Conservation (phyloP, 169 alveolate genomes). For the Eimeria praecox region DNA sequence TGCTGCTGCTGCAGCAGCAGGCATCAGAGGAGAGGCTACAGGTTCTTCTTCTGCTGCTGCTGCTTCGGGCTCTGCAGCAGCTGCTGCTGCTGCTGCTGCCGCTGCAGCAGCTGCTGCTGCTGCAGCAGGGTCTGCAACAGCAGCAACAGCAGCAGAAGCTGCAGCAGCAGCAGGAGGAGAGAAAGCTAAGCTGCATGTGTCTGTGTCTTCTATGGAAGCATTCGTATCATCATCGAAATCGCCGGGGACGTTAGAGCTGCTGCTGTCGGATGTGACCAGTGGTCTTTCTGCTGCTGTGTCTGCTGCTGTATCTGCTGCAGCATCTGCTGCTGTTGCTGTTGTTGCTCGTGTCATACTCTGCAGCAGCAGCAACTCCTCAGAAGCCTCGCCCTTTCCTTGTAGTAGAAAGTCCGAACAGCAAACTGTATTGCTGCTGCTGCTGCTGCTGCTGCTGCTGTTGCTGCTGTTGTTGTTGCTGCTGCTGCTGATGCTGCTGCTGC, state of each 20-base stretch:
- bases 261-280: background rate
- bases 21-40: background rate
- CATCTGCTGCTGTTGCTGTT: background rate
- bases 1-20: slow-evolving; percentile 9
- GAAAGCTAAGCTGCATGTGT: background rate
- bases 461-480: too few relatives aligned
- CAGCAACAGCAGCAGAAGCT: background rate
- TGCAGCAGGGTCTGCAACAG: background rate
- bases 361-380: too few relatives aligned
- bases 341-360: too few relatives aligned
- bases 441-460: too few relatives aligned
- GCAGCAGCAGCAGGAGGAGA: background rate
- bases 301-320: background rate
- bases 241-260: background rate
- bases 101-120: background rate
- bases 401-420: too few relatives aligned
- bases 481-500: too few relatives aligned
- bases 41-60: too few relatives aligned
- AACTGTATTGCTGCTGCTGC: too few relatives aligned
- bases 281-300: background rate
- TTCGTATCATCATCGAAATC: too few relatives aligned
- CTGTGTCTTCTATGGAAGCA: too few relatives aligned
- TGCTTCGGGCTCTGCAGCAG: too few relatives aligned
- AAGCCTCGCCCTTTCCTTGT: too few relatives aligned
- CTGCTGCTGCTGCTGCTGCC: background rate